A percentile compares a stretch with the other conserved stretches of the same genome.
Conservation (phyloP, 2,329 filamentous ascomycete species). For the Colletotrichum lini region DNA sequence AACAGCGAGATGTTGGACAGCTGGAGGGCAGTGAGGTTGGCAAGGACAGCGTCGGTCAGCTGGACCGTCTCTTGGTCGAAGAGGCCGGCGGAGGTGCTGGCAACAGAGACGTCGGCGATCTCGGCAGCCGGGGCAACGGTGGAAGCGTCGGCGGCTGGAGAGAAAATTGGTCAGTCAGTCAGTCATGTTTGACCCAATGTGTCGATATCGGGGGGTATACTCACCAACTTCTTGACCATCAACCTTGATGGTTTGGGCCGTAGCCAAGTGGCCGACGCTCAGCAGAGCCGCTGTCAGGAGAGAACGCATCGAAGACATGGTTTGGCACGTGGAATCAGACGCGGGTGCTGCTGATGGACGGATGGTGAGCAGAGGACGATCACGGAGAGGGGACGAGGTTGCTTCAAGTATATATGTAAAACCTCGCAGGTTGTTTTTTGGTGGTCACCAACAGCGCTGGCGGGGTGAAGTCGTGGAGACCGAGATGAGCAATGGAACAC, state of each 20-base stretch:
- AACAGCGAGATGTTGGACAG: constrained; percentile 52
- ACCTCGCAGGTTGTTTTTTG: constrained; percentile 2
- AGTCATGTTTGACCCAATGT: neutral
- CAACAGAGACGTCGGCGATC: constrained; percentile 23
- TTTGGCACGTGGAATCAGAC: constrained; percentile 34
- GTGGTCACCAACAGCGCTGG: constrained; percentile 6
- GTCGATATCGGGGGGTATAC: constrained; percentile 23
- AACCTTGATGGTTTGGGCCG: constrained; percentile 47
- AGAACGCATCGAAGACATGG: constrained; percentile 37
- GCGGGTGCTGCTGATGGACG: constrained; percentile 18
- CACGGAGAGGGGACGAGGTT: constrained; percentile 22
- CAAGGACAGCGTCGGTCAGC: constrained; percentile 53
- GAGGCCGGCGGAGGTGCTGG: constrained; percentile 23
- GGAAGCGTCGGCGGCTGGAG: constrained; percentile 44
- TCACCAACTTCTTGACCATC: constrained; percentile 46
- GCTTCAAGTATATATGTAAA: constrained; percentile 39
- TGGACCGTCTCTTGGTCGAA: constrained; percentile 48
- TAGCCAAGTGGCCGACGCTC: constrained; percentile 24
- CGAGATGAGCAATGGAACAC: constrained; percentile 34
- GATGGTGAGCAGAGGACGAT: constrained; percentile 11
- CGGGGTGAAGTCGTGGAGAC: constrained; percentile 30
- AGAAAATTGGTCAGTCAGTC: constrained; percentile 19
- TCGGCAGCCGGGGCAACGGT: constrained; percentile 45
- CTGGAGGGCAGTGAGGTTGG: constrained; percentile 50
- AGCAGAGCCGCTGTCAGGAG: constrained; percentile 39